These are phyloP conservation scores for Mrakia blollopis DNA, from an alignment of 768 basidiomycete genomes.

Conservation along the genomic window DNA sequence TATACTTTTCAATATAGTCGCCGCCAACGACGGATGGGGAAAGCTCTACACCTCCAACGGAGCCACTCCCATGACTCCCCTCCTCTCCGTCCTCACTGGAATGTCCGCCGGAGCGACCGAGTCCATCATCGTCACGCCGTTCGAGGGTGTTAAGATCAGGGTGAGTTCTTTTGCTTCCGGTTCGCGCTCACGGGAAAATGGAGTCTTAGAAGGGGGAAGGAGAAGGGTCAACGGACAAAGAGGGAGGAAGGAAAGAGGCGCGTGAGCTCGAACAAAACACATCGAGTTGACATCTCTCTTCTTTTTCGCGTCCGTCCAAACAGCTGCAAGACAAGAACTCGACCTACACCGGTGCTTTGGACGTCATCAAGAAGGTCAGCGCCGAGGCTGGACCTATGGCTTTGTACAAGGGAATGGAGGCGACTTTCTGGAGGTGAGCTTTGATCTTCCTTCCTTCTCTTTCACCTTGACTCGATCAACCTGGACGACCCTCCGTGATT, in stretches of 20 bases:
- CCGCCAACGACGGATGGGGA: conserved; percentile 94
- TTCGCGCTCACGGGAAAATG: no score
- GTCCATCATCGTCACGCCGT: conserved; percentile 83
- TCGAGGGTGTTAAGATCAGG: conserved; percentile 92
- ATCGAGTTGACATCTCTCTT: neutral
- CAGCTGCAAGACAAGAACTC: conserved; percentile 89
- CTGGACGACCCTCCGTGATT: no score
- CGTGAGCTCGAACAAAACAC: neutral
- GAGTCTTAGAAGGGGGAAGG: neutral
- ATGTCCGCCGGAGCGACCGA: conserved; percentile 94
- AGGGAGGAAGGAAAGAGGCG: neutral
- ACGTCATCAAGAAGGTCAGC: conserved; percentile 76
- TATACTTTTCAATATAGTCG: conserved; percentile 39
- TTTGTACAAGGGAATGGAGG: conserved; percentile 90
- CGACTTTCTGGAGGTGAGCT: conserved; percentile 88
- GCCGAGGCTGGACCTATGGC: conserved; percentile 66
- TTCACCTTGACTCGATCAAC: neutral
- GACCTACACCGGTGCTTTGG: conserved; percentile 84
- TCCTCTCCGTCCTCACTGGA: conserved; percentile 82
- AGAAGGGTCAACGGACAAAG: neutral
- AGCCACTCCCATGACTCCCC: conserved; percentile 77
- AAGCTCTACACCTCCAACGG: conserved; percentile 52
- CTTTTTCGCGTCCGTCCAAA: conserved; percentile 34
- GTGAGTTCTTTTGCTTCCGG: conserved; percentile 34
- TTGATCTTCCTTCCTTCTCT: neutral